Evolutionary conservation across 2,329 filamentous ascomycete genomes (phyloP), one percentile per base, ranked within the genome.

Genomic region (Talaromyces verruculosus): DNA sequence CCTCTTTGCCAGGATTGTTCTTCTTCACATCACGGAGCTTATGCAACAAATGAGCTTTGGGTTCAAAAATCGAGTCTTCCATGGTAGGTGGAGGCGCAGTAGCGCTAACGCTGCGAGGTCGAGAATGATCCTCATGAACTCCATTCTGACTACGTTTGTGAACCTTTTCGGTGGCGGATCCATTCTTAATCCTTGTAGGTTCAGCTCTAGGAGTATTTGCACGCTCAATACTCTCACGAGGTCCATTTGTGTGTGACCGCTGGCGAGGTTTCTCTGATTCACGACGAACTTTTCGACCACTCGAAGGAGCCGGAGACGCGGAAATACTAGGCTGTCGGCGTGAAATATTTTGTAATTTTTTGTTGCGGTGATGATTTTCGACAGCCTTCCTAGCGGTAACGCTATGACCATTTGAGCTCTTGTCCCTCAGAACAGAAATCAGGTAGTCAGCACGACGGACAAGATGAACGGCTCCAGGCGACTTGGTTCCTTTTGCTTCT

Each of bases 391-490:
- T 91, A 22, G 87, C 87, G 35, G 86, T 84, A 73, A 76, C 73
- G 33, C 81, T 79, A 69, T 96, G 91, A 28, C 81, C 80, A 68
- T 96, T 91, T 68, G 88, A 88, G 1, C 88, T 90, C 78, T 96
- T 92, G 74, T 96, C 92, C 75, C 94, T 92, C 67, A 99, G 82
- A 1, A 99, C 93, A n/a, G 93, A 97, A 47, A 99, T 84, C 15
- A 99, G 85, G 75, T 99, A 99, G 74, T 98, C 95, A 10, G 94
- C 91, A 67, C 95, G 91, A 58, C 95, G 92, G 63, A 98, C 94
- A 53, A 99, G 88, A 76, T 99, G 95, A 33, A 99, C 95, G 25
- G 95, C 94, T n/a, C 95, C 95, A 3, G 95, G 95, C 2, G 94
- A 96, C 73, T 96, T 96, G 41, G 80, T 81, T 33, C 78, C 72